Evolutionary conservation across 177 flowering plant species (phyloP).

Genomic region (Vitis hybrid): DNA sequence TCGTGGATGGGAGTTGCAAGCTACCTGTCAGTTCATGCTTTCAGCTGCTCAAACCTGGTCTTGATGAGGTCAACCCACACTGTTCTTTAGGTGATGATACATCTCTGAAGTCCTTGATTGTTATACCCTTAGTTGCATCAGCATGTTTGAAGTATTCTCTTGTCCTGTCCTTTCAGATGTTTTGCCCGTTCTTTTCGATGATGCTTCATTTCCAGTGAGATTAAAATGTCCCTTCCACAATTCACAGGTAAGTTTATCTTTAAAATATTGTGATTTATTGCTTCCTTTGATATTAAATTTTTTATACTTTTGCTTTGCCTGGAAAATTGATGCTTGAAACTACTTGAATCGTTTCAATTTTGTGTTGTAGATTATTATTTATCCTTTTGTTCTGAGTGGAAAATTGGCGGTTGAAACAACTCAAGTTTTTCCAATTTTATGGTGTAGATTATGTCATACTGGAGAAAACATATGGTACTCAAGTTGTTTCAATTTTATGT

Average conservation of each 20-base stretch:
- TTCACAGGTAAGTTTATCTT: constrained; percentile 16
- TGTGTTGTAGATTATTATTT: neutral
- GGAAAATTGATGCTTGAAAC: too few species aligned
- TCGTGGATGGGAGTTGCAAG: constrained; percentile 15
- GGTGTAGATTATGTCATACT: neutral
- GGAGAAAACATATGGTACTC: neutral
- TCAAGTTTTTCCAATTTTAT: neutral
- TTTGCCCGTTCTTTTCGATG: constrained; percentile 24
- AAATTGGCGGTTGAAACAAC: neutral
- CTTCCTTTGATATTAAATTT: neutral
- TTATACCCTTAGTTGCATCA: neutral
- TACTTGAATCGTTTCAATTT: too few species aligned
- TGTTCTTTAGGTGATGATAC: constrained; percentile 23
- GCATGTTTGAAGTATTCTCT: neutral
- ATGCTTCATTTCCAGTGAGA: constrained; percentile 17
- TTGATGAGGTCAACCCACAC: constrained; percentile 18
- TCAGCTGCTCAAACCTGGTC: constrained; percentile 19
- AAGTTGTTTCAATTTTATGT: too few species aligned
- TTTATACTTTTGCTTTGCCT: too few species aligned
- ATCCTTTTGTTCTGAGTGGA: neutral
- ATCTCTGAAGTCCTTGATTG: neutral
- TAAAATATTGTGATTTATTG: neutral
- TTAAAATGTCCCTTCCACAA: constrained; percentile 13
- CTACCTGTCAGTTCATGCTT: constrained; percentile 17
- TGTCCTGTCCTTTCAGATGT: constrained; percentile 18